Evolutionary conservation across 2,329 filamentous ascomycete species (phyloP).

Genomic region (Colletotrichum sp.): DNA sequence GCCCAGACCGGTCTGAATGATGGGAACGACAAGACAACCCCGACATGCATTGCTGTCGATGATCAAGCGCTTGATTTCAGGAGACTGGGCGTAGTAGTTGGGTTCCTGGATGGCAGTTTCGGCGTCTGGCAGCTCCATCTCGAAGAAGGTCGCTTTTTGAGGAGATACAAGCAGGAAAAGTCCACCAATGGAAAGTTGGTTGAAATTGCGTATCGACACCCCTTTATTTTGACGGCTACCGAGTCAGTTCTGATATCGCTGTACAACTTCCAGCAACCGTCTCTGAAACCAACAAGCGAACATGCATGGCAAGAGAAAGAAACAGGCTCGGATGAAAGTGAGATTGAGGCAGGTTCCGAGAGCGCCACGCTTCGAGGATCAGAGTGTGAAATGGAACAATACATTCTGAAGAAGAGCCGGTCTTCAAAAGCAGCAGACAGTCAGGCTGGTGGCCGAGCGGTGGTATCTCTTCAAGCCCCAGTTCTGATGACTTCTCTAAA

Average conservation of each 20-base stretch:
- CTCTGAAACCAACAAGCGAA: not conserved
- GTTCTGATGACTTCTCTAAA: conserved; percentile 77
- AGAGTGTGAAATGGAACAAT: not conserved
- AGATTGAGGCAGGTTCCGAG: not conserved
- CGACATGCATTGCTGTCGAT: conserved; percentile 72
- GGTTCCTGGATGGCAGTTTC: conserved; percentile 76
- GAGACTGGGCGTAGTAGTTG: conserved; percentile 66
- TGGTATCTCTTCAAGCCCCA: conserved; percentile 40
- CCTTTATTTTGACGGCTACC: conserved; percentile 82
- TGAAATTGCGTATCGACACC: conserved; percentile 73
- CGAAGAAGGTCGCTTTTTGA: conserved; percentile 44
- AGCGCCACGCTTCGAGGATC: not conserved
- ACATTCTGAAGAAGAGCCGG: not conserved
- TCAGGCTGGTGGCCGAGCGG: not conserved
- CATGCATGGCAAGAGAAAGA: not conserved
- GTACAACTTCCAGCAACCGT: conserved; percentile 64
- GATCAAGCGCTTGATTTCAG: conserved; percentile 47
- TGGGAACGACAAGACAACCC: conserved; percentile 34
- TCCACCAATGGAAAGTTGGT: conserved; percentile 71
- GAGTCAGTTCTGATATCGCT: conserved; percentile 75
- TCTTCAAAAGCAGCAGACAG: not conserved
- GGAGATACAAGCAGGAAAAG: conserved; percentile 63
- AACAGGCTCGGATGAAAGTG: not conserved
- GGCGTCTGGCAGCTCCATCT: conserved; percentile 69
- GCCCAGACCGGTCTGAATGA: conserved; percentile 48